These are phyloP conservation scores for Aureobasidium sp. DNA, from an alignment of 2,329 filamentous ascomycete species.

Conservation along the genomic window DNA sequence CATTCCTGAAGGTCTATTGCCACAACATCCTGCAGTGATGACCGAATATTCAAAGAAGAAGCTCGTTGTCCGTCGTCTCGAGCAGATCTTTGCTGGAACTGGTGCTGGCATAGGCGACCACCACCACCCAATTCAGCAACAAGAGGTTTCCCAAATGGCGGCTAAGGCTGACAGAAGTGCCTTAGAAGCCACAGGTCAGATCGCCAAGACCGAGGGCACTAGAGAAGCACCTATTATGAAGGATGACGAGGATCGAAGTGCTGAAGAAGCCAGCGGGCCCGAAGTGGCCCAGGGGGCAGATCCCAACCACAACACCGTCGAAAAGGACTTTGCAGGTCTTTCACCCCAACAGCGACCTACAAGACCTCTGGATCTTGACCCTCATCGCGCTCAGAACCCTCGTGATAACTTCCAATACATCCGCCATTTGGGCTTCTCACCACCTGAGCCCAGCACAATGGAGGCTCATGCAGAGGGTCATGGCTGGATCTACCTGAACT, in stretches of 20 bases:
- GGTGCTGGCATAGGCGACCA: constrained; percentile 38
- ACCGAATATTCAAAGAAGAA: constrained; percentile 70
- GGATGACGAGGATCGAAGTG: constrained; percentile 22
- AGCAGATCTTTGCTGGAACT: constrained; percentile 76
- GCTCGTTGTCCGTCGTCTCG: constrained; percentile 66
- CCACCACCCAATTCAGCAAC: constrained; percentile 47
- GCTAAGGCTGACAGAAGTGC: constrained; percentile 40
- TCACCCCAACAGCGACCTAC: constrained; percentile 59
- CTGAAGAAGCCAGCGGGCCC: constrained; percentile 7
- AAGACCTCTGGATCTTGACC: constrained; percentile 68
- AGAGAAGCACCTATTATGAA: constrained; percentile 43
- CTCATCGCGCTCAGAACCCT: constrained; percentile 66
- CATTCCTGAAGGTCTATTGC: constrained; percentile 63
- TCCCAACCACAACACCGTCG: constrained; percentile 10
- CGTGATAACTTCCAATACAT: constrained; percentile 75
- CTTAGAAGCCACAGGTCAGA: constrained; percentile 35
- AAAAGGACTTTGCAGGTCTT: constrained; percentile 18
- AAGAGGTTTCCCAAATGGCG: constrained; percentile 52
- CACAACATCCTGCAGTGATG: constrained; percentile 51
- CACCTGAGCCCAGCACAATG: constrained; percentile 47
- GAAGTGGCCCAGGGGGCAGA: background rate
- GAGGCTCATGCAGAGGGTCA: constrained; percentile 56
- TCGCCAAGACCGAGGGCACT: constrained; percentile 32
- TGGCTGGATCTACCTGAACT: constrained; percentile 76
- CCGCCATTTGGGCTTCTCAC: constrained; percentile 62